Evolutionary conservation across 192 early-diverging fungal species (phyloP), one percentile per base, ranked within the genome.

Genomic region (Umbelopsis isabellina): DNA sequence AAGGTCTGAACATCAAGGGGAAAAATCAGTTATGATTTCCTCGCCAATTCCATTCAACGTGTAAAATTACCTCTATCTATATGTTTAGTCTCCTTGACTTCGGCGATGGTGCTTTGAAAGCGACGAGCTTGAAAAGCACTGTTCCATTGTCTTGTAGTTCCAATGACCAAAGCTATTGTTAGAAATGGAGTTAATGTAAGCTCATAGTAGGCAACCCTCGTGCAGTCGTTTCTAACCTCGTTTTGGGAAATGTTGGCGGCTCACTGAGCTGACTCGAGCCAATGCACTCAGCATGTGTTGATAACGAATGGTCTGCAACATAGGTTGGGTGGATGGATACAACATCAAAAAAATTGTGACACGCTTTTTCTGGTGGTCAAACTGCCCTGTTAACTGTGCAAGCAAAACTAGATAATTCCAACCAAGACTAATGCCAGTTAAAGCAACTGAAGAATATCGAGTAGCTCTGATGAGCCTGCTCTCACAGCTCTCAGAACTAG

Each of bases 401-500:
- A 41, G 48, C 18, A 20, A 1, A 3, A 2, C 48, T 49, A 6
- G 2, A 12, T 16, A 3, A 12, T 15, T 23, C 0, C 25, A 23
- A 9, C 50, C 25, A 8, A 12, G n/a, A 15, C 3, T 22, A 22
- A 78, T 73, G 71, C 69, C 68, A 11, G 66, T 68, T 15, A 72
- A 78, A 72, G 70, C 76, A 66, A 72, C 76, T 45, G 71, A 78
- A 49, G 76, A 78, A 73, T 78, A 78, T 21, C 46, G 76, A 18
- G 45, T 66, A 20, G 69, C 72, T 13, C 70, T 78, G 22, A 78
- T 78, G 46, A 70, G 71, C 21, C 25, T 78, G 20, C 69, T 78
- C 3, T 78, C 76, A n/a, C 76, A 78, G 41, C 7, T 78, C 12
- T 70, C 76, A 18, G 76, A 70, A 55, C 58, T 78, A 12, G 76